A percentile compares a stretch with the other conserved stretches of the same genome.
Evolutionary conservation across 1,284 basidiomycete genomes (phyloP).

Genomic region (Cryptococcus sp.): DNA sequence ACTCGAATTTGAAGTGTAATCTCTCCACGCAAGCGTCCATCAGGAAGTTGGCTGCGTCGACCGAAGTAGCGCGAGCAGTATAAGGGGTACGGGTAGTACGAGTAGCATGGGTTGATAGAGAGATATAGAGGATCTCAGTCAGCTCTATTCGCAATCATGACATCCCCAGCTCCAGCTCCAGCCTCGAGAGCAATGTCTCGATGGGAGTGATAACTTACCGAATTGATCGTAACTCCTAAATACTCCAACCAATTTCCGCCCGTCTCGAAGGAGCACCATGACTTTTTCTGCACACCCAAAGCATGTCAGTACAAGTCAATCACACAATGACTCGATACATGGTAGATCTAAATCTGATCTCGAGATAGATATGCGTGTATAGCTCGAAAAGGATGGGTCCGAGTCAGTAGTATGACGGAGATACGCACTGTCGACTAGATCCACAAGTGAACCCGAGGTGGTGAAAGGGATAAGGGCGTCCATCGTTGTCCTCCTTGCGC

Average conservation of each 20-base stretch:
- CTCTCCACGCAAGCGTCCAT: constrained; percentile 75
- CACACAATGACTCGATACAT: not conserved
- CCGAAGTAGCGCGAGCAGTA: not conserved
- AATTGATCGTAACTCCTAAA: constrained; percentile 98
- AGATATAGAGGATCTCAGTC: no score
- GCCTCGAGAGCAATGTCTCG: not conserved
- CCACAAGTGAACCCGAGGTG: constrained; percentile 91
- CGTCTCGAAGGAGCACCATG: constrained; percentile 93
- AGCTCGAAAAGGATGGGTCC: not conserved
- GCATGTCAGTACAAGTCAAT: not conserved
- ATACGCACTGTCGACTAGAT: constrained; percentile 98
- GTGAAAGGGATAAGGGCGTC: constrained; percentile 95
- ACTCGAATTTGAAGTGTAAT: constrained; percentile 49
- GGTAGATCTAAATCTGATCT: no score
- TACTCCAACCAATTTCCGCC: constrained; percentile 93
- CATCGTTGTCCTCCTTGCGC: constrained; percentile 58
- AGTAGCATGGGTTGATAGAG: no score
- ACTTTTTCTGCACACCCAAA: constrained; percentile 77
- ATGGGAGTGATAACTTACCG: constrained; percentile 63
- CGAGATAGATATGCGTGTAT: not conserved
- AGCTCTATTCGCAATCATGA: no score
- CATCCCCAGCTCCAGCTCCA: no score
- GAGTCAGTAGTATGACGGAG: not conserved
- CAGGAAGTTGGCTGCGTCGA: constrained; percentile 82
- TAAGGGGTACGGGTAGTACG: not conserved